A percentile compares a stretch with the other conserved stretches of the same genome.
Evolutionary conservation across 1,139 yeast genomes (phyloP).

Genomic region (Saccharomyces hybrid): DNA sequence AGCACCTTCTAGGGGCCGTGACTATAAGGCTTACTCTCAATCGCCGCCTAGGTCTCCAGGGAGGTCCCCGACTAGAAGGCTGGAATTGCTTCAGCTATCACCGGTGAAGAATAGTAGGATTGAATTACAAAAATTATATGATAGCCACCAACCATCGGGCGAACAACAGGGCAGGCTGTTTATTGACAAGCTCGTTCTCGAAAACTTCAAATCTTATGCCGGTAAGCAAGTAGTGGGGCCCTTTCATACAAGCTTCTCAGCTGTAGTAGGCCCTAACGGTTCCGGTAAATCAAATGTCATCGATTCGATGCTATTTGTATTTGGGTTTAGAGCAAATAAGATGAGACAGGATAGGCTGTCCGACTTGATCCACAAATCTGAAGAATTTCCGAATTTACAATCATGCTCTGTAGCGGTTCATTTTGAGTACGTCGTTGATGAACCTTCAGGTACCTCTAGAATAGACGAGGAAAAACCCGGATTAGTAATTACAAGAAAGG

Average conservation of each 20-base stretch:
- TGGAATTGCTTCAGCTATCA: slow-evolving; percentile 36
- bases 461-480: slow-evolving; percentile 37
- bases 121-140: slow-evolving; percentile 29
- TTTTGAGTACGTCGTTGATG: slow-evolving; percentile 71
- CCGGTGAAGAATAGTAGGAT: slow-evolving; percentile 33
- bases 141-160: slow-evolving; percentile 21
- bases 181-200: slow-evolving; percentile 62
- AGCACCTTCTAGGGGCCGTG: slow-evolving; percentile 21
- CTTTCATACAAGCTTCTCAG: slow-evolving; percentile 85
- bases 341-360: slow-evolving; percentile 94
- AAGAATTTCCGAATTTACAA: slow-evolving; percentile 54
- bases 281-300: slow-evolving; percentile 96
- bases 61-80: slow-evolving; percentile 33
- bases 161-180: slow-evolving; percentile 46
- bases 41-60: slow-evolving; percentile 35
- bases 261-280: slow-evolving; percentile 99
- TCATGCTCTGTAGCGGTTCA: slow-evolving; percentile 91
- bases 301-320: slow-evolving; percentile 90
- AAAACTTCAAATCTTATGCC: slow-evolving; percentile 91
- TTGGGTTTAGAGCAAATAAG: slow-evolving; percentile 92
- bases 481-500: slow-evolving; percentile 71
- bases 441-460: slow-evolving; percentile 37
- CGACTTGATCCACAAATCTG: slow-evolving; percentile 85
- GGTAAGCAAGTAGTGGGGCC: slow-evolving; percentile 95
- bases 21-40: slow-evolving; percentile 26